Base-by-base conservation (phyloP, 2,329 filamentous ascomycete species). In the Laburnicola sp. region DNA sequence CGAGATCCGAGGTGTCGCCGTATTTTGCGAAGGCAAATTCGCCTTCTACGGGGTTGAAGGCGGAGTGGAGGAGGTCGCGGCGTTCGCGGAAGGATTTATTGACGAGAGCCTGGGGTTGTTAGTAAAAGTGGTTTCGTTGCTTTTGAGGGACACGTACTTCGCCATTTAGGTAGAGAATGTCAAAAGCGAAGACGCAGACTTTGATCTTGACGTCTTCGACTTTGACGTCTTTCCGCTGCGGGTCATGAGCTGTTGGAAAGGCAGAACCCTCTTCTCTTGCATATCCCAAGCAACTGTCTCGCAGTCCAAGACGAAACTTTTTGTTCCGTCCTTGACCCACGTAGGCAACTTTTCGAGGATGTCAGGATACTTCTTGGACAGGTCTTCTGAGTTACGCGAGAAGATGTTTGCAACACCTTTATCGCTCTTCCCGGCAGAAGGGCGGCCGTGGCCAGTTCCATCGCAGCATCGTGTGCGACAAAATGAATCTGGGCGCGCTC, bases 401-500 rank as follows among this genome's bases (percentile, higher is more conserved):
- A 99, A 99, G 63, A 99, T 96, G 44, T 93, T 91, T 6, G 91
- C 86, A 30, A 97, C 83, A 2, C 93, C 93, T 45, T 84, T 81
- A 4, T 81, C 83, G 30, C 82, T 79, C 63, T 90, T 88, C 56
- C 85, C 86, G 35, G 85, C 80, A 6, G 84, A 84, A 4, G 82
- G 26, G 73, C 76, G 22, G 69, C 65, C 3, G 76, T 79, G 4
- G 87, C 82, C 60, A 90, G 87, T 48, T 91, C 81, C 52, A 88
- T 78, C 2, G 84, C 78, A 7, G 89, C 83, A 55, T 93, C 88
- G 56, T 91, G 89, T 3, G 92, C 87, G 28, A 97, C 91, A 62
- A 96, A 99, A 71, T 99, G 94, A 44, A 99, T 97, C 70, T 99
- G 94, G n/a, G 94, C 94, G 69, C 94, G 83, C 74, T 99, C 94